phyloP scores from a whole-genome alignment of 2,329 filamentous ascomycete genomes.

The Mycocentrospora acerina region DNA sequence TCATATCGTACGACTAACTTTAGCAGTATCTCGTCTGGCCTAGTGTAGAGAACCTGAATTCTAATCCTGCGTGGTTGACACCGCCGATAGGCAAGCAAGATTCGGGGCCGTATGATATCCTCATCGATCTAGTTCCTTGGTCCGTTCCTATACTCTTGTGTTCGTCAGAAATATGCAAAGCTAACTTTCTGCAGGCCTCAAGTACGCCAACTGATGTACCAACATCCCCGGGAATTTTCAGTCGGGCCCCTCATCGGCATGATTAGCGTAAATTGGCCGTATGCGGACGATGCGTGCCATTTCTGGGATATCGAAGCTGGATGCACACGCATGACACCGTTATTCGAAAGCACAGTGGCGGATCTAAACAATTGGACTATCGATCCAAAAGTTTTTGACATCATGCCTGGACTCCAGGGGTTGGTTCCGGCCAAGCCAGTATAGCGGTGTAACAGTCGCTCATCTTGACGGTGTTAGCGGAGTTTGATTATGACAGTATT shows the following conservation, averaged over 20 bases:
- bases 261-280: slow-evolving; percentile 35
- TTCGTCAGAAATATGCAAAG: background rate
- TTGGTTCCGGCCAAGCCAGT: slow-evolving; percentile 28
- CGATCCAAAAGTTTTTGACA: slow-evolving; percentile 36
- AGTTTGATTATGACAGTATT: slow-evolving; percentile 5
- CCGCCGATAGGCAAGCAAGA: slow-evolving; percentile 32
- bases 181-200: slow-evolving; percentile 32
- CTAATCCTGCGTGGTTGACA: slow-evolving; percentile 39
- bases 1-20: slow-evolving; percentile 9
- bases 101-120: slow-evolving; percentile 32
- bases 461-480: slow-evolving; percentile 4
- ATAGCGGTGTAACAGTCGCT: slow-evolving; percentile 1
- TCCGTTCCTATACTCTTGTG: slow-evolving; percentile 12
- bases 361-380: slow-evolving; percentile 38
- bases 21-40: slow-evolving; percentile 42
- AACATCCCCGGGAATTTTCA: slow-evolving; percentile 33
- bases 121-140: slow-evolving; percentile 40
- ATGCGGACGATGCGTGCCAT: slow-evolving; percentile 39
- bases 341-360: slow-evolving; percentile 35
- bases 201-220: slow-evolving; percentile 35
- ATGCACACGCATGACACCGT: slow-evolving; percentile 35
- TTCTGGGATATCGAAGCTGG: slow-evolving; percentile 40
- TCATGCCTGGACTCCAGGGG: slow-evolving; percentile 36
- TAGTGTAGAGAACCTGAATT: slow-evolving; percentile 38
- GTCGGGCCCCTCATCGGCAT: slow-evolving; percentile 30